Conservation (phyloP, 2,329 filamentous ascomycete species). For the Tolypocladium tropicale region DNA sequence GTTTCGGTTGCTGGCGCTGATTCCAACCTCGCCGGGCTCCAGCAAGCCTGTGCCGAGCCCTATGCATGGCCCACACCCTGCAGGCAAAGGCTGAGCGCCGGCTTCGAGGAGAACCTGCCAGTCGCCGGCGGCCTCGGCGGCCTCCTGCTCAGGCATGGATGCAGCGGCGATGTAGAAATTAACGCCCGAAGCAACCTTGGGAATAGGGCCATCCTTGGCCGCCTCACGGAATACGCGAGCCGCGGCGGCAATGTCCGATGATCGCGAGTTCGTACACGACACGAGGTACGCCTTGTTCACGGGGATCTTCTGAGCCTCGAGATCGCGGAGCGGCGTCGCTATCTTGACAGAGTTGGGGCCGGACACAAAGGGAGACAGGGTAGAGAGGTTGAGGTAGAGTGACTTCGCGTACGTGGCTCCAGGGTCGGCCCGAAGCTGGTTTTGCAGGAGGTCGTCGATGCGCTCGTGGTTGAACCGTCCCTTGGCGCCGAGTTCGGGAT, state of each 20-base stretch:
- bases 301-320: conserved; percentile 64
- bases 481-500: conserved; percentile 29
- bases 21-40: conserved; percentile 77
- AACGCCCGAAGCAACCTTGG: conserved; percentile 65
- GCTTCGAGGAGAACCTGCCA: conserved; percentile 57
- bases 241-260: conserved; percentile 71
- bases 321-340: conserved; percentile 63
- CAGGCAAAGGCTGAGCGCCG: conserved; percentile 37
- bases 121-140: conserved; percentile 67
- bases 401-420: conserved; percentile 76
- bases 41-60: conserved; percentile 70
- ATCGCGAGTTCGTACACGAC: conserved; percentile 79
- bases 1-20: conserved; percentile 76
- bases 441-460: conserved; percentile 61
- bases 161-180: conserved; percentile 84
- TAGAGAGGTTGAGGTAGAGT: conserved; percentile 72
- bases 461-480: conserved; percentile 60
- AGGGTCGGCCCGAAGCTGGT: conserved; percentile 59
- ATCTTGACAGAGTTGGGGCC: conserved; percentile 90
- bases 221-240: conserved; percentile 76
- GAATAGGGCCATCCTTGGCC: conserved; percentile 48
- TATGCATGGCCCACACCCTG: conserved; percentile 79
- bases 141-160: conserved; percentile 62
- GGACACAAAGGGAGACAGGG: conserved; percentile 72
- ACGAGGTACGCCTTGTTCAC: conserved; percentile 81